Conservation (phyloP, 257 asterid species). For the Solanum appendiculatum region DNA sequence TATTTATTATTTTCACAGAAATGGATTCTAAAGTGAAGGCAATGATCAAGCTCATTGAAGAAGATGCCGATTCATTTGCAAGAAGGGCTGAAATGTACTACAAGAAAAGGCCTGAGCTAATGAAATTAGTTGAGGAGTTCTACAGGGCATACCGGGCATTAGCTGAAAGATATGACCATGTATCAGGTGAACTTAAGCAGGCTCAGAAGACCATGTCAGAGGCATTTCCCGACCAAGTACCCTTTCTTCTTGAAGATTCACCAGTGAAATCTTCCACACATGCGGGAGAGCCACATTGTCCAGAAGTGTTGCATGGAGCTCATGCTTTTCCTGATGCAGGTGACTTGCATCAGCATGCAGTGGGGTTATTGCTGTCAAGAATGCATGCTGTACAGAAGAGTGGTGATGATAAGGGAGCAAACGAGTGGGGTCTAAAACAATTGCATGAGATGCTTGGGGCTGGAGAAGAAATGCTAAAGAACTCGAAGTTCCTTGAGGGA, state of each 20-base stretch:
- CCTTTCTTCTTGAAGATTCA: slow-evolving; percentile 54
- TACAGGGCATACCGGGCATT: neutral
- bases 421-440: slow-evolving; percentile 42
- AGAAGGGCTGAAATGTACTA: slow-evolving; percentile 7
- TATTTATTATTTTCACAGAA: slow-evolving; percentile 34
- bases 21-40: slow-evolving; percentile 32
- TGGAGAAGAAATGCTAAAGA: slow-evolving; percentile 8
- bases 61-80: slow-evolving; percentile 5
- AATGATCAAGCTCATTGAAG: neutral
- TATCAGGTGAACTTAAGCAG: slow-evolving; percentile 85
- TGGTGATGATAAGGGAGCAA: slow-evolving; percentile 19
- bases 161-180: slow-evolving; percentile 12
- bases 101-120: slow-evolving; percentile 1
- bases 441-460: slow-evolving; percentile 44
- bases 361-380: slow-evolving; percentile 9
- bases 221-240: slow-evolving; percentile 80
- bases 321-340: slow-evolving; percentile 29
- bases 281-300: slow-evolving; percentile 34
- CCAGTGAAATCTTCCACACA: slow-evolving; percentile 32
- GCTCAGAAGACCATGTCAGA: slow-evolving; percentile 75
- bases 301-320: slow-evolving; percentile 17
- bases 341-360: slow-evolving; percentile 12
- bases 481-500: slow-evolving; percentile 16
- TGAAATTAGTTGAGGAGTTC: slow-evolving; percentile 4
- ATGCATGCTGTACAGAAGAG: neutral